Conservation (phyloP, 768 basidiomycete species). For the Kwoniella dejecticola region DNA sequence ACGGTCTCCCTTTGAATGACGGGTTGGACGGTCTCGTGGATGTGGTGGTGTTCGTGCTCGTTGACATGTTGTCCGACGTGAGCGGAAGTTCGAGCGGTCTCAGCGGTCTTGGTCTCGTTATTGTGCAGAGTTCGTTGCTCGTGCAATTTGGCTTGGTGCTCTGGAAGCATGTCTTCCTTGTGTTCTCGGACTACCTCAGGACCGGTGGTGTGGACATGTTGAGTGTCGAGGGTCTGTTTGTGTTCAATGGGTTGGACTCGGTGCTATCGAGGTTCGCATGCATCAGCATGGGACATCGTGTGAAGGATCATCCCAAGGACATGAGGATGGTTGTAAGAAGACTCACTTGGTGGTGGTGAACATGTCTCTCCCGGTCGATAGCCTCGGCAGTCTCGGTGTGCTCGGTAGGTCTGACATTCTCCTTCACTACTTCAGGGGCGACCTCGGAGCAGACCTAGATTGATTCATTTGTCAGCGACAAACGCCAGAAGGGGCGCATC, state of each 20-base stretch:
- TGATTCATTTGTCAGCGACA: too few relatives aligned
- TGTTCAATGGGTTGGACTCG: conserved; percentile 55
- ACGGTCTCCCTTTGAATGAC: conserved; percentile 57
- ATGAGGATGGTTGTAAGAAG: neutral
- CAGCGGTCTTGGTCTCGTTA: conserved; percentile 42
- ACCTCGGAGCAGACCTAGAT: conserved; percentile 54
- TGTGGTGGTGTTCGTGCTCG: conserved; percentile 57
- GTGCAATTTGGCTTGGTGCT: conserved; percentile 54
- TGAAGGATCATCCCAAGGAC: too few relatives aligned
- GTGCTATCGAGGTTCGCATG: conserved; percentile 51
- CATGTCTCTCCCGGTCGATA: conserved; percentile 55
- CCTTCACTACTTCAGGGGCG: conserved; percentile 54
- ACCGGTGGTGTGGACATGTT: conserved; percentile 49
- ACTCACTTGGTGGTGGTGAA: conserved; percentile 51
- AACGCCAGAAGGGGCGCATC: too few relatives aligned
- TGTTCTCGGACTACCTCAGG: conserved; percentile 51
- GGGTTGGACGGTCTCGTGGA: conserved; percentile 54
- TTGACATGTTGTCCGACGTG: conserved; percentile 49
- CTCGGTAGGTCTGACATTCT: conserved; percentile 49
- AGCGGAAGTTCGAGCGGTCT: conserved; percentile 39
- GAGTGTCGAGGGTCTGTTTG: conserved; percentile 45
- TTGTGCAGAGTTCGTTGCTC: conserved; percentile 47
- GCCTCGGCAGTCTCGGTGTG: conserved; percentile 53
- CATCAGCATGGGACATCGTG: conserved; percentile 53
- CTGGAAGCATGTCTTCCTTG: conserved; percentile 55